Conservation (phyloP, 306 rosid genomes). For the Trifolium pratense region DNA sequence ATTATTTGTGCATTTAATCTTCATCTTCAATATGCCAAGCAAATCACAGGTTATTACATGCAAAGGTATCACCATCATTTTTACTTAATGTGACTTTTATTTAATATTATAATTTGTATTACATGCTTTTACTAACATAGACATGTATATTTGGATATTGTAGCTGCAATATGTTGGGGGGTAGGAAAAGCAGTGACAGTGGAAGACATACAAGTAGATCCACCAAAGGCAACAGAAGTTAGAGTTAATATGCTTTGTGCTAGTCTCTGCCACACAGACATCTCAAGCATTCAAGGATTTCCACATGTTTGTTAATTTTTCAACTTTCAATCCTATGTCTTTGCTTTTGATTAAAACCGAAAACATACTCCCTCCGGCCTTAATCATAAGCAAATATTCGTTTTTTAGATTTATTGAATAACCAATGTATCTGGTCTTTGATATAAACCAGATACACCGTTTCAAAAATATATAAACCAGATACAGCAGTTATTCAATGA, state of each 20-base stretch:
- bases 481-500: too few species aligned
- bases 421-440: too few species aligned
- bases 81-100: neutral
- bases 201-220: constrained; percentile 64
- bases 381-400: too few species aligned
- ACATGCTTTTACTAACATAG: neutral
- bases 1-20: neutral
- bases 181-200: constrained; percentile 41
- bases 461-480: too few species aligned
- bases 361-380: too few species aligned
- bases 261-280: constrained; percentile 62
- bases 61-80: constrained; percentile 38
- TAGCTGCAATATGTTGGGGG: constrained; percentile 67
- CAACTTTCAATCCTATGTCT: neutral
- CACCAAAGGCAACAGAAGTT: constrained; percentile 56
- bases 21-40: constrained; percentile 15
- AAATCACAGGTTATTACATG: constrained; percentile 34
- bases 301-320: constrained; percentile 34
- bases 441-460: too few species aligned
- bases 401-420: too few species aligned
- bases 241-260: constrained; percentile 64
- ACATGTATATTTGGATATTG: neutral
- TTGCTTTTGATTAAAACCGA: too few species aligned
- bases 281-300: constrained; percentile 42
- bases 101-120: neutral